Base-by-base conservation (phyloP, 116 monocot species). In the Posidonia oceanica region DNA sequence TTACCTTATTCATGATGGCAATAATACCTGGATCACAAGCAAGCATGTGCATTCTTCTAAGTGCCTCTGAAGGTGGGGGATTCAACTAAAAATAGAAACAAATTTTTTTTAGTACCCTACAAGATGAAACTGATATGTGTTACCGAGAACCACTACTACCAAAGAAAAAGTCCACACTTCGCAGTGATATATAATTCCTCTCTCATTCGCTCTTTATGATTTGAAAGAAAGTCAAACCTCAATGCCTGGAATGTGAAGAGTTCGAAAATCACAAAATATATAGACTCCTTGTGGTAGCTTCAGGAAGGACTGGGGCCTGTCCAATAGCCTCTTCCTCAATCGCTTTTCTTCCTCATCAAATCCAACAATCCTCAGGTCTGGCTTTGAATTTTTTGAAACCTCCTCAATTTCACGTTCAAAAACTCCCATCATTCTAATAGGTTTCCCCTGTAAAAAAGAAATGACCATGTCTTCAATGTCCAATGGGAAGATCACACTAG, bases 1-100 rank as follows among this genome's bases (percentile, higher is more conserved):
- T 21, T 68, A 96, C 96, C 91, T 96, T 91, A 72, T 96, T 96
- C 96, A 96, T 96, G 48, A 96, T 85, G 55, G 91, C 89, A 83
- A 91, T 83, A 29, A 96, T 96, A 55, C 91, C 96, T 16, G 91
- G 89, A 77, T 96, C 96, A 81, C 87, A 89, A 52, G 96, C 96
- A 76, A 96, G 91, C 84, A 84, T 89, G 81, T 91, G 96, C 96
- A 96, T 89, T 74, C 91, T 85, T 84, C 75, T 89, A 72, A 97
- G 72, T 69, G 97, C 97, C 73, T 97, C 92, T 12, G 83, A 84
- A 62, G 89, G 71, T 66, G 91, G 89, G 67, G 92, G 97, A 76
- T 91, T 89, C 36, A 97, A 61, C 97, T 97, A 75, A 62, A 48
- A 48, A 52, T 54, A 74, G 39, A 61, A 42, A 67, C 53, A 10